These are phyloP conservation scores for Exophiala spinifera DNA, from an alignment of 2,329 filamentous ascomycete species.

Conservation along the genomic window DNA sequence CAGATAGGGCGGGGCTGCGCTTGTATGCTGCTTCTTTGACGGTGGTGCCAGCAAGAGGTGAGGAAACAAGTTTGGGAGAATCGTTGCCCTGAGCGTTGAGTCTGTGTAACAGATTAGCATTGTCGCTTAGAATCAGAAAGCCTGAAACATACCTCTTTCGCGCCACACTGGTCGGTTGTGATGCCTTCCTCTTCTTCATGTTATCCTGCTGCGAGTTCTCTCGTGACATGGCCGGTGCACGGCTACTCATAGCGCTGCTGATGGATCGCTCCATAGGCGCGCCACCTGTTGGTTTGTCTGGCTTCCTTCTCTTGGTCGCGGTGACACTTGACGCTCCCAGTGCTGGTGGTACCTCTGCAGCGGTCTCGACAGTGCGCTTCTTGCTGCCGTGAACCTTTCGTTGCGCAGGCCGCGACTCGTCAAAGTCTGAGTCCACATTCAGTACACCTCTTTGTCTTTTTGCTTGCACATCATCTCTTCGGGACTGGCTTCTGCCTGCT, in stretches of 20 bases:
- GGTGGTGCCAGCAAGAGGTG: conserved; percentile 68
- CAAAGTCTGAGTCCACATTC: conserved; percentile 73
- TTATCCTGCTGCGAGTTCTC: conserved; percentile 30
- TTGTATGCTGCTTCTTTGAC: conserved; percentile 53
- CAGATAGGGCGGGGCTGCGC: conserved; percentile 60
- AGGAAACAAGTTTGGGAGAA: conserved; percentile 71
- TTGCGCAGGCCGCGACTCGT: conserved; percentile 55
- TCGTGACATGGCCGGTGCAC: conserved; percentile 26
- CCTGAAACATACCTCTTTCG: conserved; percentile 70
- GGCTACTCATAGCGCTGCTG: conserved; percentile 40
- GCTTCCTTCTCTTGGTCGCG: conserved; percentile 70
- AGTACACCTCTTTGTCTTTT: conserved; percentile 45
- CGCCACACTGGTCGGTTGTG: conserved; percentile 29
- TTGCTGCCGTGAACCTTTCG: conserved; percentile 64
- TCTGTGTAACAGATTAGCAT: conserved; percentile 10
- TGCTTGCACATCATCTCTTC: conserved; percentile 76
- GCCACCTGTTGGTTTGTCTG: conserved; percentile 38
- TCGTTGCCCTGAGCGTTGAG: conserved; percentile 47
- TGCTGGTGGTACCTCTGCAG: conserved; percentile 47
- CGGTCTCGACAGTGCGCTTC: conserved; percentile 57
- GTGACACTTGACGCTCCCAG: conserved; percentile 63
- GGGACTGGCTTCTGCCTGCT: conserved; percentile 76
- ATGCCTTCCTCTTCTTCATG: conserved; percentile 32
- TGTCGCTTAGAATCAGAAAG: not conserved
- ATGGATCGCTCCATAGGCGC: conserved; percentile 65